Evolutionary conservation across 2,329 filamentous ascomycete genomes (phyloP), one percentile per base, ranked within the genome.

Genomic region (Chaetomium sp.): DNA sequence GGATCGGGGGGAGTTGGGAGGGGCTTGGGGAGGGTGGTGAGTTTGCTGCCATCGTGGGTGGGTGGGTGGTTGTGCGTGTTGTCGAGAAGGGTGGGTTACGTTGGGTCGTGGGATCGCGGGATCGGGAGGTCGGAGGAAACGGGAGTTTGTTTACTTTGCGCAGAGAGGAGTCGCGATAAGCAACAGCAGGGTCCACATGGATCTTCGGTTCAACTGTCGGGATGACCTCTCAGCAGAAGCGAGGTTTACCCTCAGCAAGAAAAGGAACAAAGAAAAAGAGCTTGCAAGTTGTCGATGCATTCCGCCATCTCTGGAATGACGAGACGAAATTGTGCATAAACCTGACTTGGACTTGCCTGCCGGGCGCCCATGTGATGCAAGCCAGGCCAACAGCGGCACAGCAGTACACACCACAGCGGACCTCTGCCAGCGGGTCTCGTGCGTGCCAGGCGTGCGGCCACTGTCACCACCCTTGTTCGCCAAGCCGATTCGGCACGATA

Each of bases 1-100:
- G 83, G n/a, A 85, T 74, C 1, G 80, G 78, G 14, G 81, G 81
- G 0, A 84, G 72, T 60, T 79, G 75, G n/a, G 79, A 80, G 8
- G 75, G 78, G 37, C 78, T 74, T 37, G 80, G 80, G 33, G 79
- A 79, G 52, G 65, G 40, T 6, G 58, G 53, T 12, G 40, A 34
- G 32, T 54, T 58, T 32, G 57, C 56, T 41, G 71, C 64, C 70
- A 74, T 73, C 48, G 56, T 53, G 36, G 40, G 19, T 42, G 41
- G 14, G 11, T 10, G 19, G 19, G 19, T 27, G 19, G 19, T 27
- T 27, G 19, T 43, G 38, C 10, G 14, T 45, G 38, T 11, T 6
- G 8, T 38, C 6, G 6, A 27, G 19, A 27, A 27, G 3, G 12
- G 10, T 32, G 4, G 14, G 14, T 19, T 12, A 32, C 5, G 40